Percentiles rank a stretch among this genome's conserved stretches.
Conservation (phyloP, 805 yeast species). For the Candida tallmaniae region DNA sequence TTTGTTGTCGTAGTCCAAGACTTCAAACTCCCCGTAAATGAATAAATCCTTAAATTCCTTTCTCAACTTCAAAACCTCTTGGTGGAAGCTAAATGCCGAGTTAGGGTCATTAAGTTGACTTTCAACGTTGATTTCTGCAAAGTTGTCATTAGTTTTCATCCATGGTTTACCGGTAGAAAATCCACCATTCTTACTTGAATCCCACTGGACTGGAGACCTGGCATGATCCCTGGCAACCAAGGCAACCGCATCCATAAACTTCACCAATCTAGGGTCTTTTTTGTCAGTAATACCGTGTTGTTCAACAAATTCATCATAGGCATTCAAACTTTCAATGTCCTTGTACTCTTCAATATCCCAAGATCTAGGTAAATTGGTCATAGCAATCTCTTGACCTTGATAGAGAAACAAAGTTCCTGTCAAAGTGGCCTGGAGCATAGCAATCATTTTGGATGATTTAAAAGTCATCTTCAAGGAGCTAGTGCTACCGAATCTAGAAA, state of each 20-base stretch:
- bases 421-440: slow-evolving; percentile 41
- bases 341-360: slow-evolving; percentile 48
- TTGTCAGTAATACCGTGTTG: slow-evolving; percentile 22
- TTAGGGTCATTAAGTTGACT: slow-evolving; percentile 42
- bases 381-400: slow-evolving; percentile 61
- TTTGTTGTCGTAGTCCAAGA: slow-evolving; percentile 40
- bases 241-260: slow-evolving; percentile 29
- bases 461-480: too few relatives aligned
- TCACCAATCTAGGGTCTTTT: slow-evolving; percentile 11
- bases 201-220: slow-evolving; percentile 58
- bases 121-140: slow-evolving; percentile 44
- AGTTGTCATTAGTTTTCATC: slow-evolving; percentile 50
- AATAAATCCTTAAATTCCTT: slow-evolving; percentile 41
- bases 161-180: slow-evolving; percentile 48
- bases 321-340: slow-evolving; percentile 46
- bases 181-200: slow-evolving; percentile 38
- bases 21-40: slow-evolving; percentile 43
- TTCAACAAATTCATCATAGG: slow-evolving; percentile 27
- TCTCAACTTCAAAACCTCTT: slow-evolving; percentile 38
- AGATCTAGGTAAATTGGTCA: slow-evolving; percentile 42
- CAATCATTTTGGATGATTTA: slow-evolving; percentile 45
- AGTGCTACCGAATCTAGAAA: slow-evolving; percentile 46
- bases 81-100: slow-evolving; percentile 45
- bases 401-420: slow-evolving; percentile 54
- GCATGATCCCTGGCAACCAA: slow-evolving; percentile 50